Evolutionary conservation across 768 basidiomycete genomes (phyloP).

Genomic region (Punctularia strigosozonata): DNA sequence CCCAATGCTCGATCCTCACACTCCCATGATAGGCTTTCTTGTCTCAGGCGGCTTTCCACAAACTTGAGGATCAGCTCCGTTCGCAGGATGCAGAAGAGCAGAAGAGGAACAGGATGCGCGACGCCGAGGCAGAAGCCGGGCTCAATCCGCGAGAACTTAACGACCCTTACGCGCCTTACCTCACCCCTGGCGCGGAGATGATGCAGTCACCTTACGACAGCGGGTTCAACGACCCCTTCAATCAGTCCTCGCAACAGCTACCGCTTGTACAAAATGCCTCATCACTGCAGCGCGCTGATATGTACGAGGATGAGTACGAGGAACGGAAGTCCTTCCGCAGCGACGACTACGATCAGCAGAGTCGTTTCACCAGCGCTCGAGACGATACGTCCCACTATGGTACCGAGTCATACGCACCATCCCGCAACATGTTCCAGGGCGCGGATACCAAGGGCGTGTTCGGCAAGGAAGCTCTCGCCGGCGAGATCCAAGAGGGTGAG

Average conservation of each 20-base stretch:
- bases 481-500: slow-evolving; percentile 81
- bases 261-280: slow-evolving; percentile 80
- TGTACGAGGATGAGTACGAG: slow-evolving; percentile 72
- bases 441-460: slow-evolving; percentile 59
- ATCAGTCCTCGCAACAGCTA: slow-evolving; percentile 54
- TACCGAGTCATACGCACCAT: slow-evolving; percentile 89
- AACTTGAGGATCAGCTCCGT: slow-evolving; percentile 79
- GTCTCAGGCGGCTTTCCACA: slow-evolving; percentile 75
- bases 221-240: slow-evolving; percentile 41
- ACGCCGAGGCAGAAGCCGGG: slow-evolving; percentile 64
- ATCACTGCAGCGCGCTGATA: slow-evolving; percentile 65
- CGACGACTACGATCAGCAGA: slow-evolving; percentile 68
- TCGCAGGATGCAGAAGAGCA: slow-evolving; percentile 77
- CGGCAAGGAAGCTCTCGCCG: slow-evolving; percentile 77
- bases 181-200: slow-evolving; percentile 34
- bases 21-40: slow-evolving; percentile 65
- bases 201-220: slow-evolving; percentile 30
- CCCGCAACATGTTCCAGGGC: slow-evolving; percentile 90
- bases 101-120: slow-evolving; percentile 66
- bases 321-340: slow-evolving; percentile 62
- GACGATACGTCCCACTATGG: slow-evolving; percentile 80
- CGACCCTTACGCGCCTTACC: slow-evolving; percentile 77
- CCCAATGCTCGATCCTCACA: background rate
- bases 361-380: slow-evolving; percentile 63
- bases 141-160: slow-evolving; percentile 39